These are phyloP conservation scores for Thalia dealbata DNA, from an alignment of 176 grass and related monocot species.

Conservation along the genomic window DNA sequence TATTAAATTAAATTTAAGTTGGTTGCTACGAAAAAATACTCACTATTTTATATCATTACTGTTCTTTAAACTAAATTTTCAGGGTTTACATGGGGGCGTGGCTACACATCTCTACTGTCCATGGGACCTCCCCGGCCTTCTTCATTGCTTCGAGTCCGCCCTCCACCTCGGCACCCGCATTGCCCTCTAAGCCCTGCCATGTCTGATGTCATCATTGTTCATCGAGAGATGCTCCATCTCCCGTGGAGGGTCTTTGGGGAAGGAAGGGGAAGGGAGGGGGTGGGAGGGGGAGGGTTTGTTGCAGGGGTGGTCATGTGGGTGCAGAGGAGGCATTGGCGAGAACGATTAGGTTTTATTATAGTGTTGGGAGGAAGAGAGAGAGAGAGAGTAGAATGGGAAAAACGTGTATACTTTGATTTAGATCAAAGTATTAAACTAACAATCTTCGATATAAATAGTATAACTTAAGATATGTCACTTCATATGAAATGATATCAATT, in stretches of 20 bases:
- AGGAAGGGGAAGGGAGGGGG: conserved; percentile 19
- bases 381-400: too few relatives aligned
- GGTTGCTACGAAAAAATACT: too few relatives aligned
- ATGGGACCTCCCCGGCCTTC: conserved; percentile 35
- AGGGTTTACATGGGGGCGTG: too few relatives aligned
- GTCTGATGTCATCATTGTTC: conserved; percentile 3
- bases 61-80: too few relatives aligned
- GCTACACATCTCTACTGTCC: conserved; percentile 10
- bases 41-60: too few relatives aligned
- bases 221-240: conserved; percentile 17
- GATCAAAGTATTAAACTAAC: too few relatives aligned
- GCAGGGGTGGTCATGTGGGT: conserved; percentile 72
- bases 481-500: too few relatives aligned
- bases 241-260: conserved; percentile 4
- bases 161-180: conserved; percentile 24
- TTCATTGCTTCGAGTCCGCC: conserved; percentile 23
- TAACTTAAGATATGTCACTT: too few relatives aligned
- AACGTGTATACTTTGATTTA: too few relatives aligned
- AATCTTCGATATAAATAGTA: too few relatives aligned
- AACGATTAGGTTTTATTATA: conserved; percentile 34
- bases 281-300: conserved; percentile 50
- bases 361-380: conserved; percentile 18
- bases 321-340: conserved; percentile 11
- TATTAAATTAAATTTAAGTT: too few relatives aligned
- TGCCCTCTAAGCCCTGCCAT: conserved; percentile 7